These are phyloP conservation scores for Leccinum pallidistipes DNA, from an alignment of 1,284 basidiomycete species.

Conservation along the genomic window DNA sequence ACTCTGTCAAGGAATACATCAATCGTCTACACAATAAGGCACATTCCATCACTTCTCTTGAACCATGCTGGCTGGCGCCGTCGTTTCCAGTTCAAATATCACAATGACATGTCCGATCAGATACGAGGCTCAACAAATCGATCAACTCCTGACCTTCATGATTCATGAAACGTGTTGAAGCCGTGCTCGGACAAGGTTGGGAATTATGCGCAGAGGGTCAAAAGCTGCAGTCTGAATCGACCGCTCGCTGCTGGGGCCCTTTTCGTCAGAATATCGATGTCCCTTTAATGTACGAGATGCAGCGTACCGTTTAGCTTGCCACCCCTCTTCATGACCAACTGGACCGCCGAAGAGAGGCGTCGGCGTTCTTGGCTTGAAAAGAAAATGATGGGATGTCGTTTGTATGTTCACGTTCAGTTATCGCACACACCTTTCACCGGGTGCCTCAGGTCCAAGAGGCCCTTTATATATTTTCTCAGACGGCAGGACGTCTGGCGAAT, in stretches of 20 bases:
- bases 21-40: too few species aligned
- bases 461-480: background rate
- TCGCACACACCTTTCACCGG: background rate
- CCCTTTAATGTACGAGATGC: background rate
- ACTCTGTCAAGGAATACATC: too few species aligned
- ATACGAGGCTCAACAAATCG: too few species aligned
- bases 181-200: too few species aligned
- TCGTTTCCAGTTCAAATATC: too few species aligned
- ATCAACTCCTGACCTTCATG: too few species aligned
- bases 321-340: background rate
- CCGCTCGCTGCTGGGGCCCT: background rate
- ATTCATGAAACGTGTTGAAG: too few species aligned
- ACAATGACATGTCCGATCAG: too few species aligned
- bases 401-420: background rate
- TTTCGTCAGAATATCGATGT: background rate
- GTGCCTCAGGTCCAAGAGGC: background rate
- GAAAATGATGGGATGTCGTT: background rate
- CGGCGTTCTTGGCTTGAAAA: background rate
- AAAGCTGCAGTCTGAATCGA: too few species aligned
- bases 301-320: background rate
- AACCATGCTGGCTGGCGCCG: too few species aligned
- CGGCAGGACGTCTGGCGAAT: constrained; percentile 61
- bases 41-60: too few species aligned
- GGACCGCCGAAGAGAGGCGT: background rate
- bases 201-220: too few species aligned